Percentiles rank a stretch among this genome's conserved stretches.
Conservation (phyloP, 768 basidiomycete genomes). For the Favolaschia claudopus region DNA sequence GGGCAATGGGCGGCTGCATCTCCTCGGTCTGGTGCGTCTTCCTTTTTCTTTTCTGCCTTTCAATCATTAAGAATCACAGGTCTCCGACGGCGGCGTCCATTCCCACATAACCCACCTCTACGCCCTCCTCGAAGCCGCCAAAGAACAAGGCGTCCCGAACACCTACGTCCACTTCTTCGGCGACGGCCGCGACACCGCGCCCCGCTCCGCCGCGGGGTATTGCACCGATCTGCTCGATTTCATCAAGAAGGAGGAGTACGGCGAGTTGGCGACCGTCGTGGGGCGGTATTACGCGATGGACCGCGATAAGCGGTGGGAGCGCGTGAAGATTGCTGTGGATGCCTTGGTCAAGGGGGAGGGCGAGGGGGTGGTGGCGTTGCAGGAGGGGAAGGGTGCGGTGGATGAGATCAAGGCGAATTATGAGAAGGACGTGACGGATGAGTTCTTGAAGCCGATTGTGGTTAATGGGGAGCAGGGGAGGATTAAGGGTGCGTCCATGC, state of each 20-base stretch:
- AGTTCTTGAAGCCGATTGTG: slow-evolving; percentile 96
- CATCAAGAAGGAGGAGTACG: slow-evolving; percentile 77
- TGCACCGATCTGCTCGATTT: slow-evolving; percentile 80
- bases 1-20: slow-evolving; percentile 83
- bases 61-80: slow-evolving; percentile 49
- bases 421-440: slow-evolving; percentile 87
- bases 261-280: slow-evolving; percentile 83
- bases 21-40: slow-evolving; percentile 80
- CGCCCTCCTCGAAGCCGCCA: slow-evolving; percentile 90
- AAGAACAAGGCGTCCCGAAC: slow-evolving; percentile 83
- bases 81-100: slow-evolving; percentile 97
- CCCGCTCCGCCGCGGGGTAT: slow-evolving; percentile 81
- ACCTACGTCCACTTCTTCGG: slow-evolving; percentile 94
- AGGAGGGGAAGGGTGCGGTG: slow-evolving; percentile 64
- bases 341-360: slow-evolving; percentile 80
- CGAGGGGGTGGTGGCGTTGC: slow-evolving; percentile 53
- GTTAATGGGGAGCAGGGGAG: slow-evolving; percentile 80
- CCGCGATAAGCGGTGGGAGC: slow-evolving; percentile 96
- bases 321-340: slow-evolving; percentile 89
- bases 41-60: neutral
- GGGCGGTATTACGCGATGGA: slow-evolving; percentile 98
- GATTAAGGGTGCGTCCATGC: slow-evolving; percentile 69
- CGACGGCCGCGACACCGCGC: slow-evolving; percentile 95
- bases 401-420: slow-evolving; percentile 79
- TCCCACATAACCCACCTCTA: slow-evolving; percentile 92